Evolutionary conservation across 75 land plant species (phyloP).

Genomic region (Azolla pinnata): DNA sequence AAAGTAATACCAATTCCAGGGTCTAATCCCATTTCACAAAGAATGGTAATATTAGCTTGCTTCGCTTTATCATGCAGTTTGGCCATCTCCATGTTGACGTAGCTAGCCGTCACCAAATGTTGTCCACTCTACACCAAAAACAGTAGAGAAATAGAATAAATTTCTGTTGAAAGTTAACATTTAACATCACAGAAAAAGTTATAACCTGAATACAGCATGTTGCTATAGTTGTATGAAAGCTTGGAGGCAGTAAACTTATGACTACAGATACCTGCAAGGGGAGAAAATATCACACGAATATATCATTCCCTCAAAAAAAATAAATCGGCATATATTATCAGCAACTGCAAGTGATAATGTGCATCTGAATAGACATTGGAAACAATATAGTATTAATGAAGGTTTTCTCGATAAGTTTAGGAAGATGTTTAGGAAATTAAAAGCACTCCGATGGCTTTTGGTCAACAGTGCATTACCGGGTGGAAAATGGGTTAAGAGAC

Average conservation of each 20-base stretch:
- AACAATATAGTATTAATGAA: too few species aligned
- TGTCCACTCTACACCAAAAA: slow-evolving; percentile 68
- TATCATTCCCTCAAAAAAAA: neutral
- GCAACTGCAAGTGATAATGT: too few species aligned
- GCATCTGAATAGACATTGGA: too few species aligned
- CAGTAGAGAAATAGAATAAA: too few species aligned
- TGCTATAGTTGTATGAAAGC: slow-evolving; percentile 62
- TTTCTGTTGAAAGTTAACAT: too few species aligned
- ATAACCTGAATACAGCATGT: slow-evolving; percentile 93
- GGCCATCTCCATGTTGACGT: slow-evolving; percentile 67
- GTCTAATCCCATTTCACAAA: slow-evolving; percentile 97
- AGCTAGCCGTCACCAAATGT: slow-evolving; percentile 97
- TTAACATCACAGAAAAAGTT: too few species aligned
- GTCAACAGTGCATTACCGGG: too few species aligned
- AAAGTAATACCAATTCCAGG: slow-evolving; percentile 81
- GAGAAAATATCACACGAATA: neutral
- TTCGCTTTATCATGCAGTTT: slow-evolving; percentile 54
- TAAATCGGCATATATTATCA: neutral
- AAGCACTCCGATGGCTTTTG: too few species aligned
- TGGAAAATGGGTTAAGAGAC: too few species aligned
- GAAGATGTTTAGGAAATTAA: too few species aligned
- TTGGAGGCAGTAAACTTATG: slow-evolving; percentile 86
- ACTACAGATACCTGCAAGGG: slow-evolving; percentile 80
- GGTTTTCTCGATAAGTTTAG: too few species aligned
- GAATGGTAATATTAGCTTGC: slow-evolving; percentile 61